phyloP scores from a whole-genome alignment of 345 rosid genomes.

The Bretschneidera sinensis region DNA sequence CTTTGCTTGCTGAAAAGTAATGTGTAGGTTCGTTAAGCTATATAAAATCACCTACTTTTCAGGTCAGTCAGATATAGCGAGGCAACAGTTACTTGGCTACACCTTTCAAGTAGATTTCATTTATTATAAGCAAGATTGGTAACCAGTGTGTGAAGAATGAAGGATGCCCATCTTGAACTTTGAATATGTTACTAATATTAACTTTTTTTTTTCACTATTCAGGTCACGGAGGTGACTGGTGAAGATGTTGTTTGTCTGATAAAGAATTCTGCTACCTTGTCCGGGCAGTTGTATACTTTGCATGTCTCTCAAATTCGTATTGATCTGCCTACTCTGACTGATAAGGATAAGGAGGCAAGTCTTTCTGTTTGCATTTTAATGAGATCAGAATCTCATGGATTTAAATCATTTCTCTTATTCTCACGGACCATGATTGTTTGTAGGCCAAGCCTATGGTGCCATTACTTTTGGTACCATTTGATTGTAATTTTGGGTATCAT shows the following conservation, averaged over 20 bases:
- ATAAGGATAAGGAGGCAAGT: constrained; percentile 56
- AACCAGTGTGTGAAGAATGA: neutral
- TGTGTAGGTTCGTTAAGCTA: constrained; percentile 4
- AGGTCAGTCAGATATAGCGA: neutral
- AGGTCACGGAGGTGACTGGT: constrained; percentile 52
- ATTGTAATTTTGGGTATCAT: no score
- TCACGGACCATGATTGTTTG: neutral
- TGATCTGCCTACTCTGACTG: constrained; percentile 55
- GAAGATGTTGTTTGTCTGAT: constrained; percentile 66
- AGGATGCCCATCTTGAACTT: neutral
- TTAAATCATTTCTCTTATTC: no score
- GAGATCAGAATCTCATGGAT: no score
- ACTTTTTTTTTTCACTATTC: constrained; percentile 15
- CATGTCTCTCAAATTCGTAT: constrained; percentile 71
- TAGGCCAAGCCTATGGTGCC: no score
- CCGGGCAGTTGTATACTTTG: constrained; percentile 47
- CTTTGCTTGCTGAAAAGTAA: neutral
- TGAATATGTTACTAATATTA: neutral
- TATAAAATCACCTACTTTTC: neutral
- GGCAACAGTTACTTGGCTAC: constrained; percentile 6
- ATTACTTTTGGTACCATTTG: no score
- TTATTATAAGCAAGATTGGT: constrained; percentile 1
- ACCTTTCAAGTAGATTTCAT: neutral
- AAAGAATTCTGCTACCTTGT: constrained; percentile 62
- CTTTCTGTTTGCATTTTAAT: neutral